Conservation (phyloP, 306 rosid genomes). For the Vicia villosa region DNA sequence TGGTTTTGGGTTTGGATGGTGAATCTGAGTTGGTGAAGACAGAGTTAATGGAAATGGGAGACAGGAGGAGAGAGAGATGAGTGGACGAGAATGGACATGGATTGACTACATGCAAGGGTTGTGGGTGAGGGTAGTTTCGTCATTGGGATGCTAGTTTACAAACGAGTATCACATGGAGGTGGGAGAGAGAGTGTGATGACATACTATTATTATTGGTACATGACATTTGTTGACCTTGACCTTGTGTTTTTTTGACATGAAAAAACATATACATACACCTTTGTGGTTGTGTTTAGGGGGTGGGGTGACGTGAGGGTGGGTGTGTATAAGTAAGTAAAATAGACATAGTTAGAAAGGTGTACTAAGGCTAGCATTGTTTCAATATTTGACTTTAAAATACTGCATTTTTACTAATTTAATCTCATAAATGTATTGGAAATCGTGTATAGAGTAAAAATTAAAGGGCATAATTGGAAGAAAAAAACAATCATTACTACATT, state of each 20-base stretch:
- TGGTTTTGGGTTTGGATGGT: too few species aligned
- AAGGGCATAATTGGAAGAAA: too few species aligned
- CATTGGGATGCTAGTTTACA: not conserved
- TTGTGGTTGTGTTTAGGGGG: not conserved
- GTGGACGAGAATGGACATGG: constrained; percentile 18
- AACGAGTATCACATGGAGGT: constrained; percentile 38
- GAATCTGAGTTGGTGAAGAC: not conserved
- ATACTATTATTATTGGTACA: not conserved
- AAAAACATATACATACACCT: not conserved
- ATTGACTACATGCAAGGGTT: not conserved
- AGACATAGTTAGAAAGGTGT: not conserved
- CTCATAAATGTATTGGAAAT: too few species aligned
- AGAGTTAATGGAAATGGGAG: constrained; percentile 3
- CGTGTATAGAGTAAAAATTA: too few species aligned
- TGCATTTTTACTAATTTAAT: too few species aligned
- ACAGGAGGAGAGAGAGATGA: not conserved
- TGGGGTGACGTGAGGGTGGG: too few species aligned
- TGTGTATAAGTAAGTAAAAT: not conserved
- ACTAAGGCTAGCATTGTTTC: not conserved
- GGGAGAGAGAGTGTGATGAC: not conserved
- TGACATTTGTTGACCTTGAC: constrained; percentile 26
- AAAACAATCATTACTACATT: too few species aligned
- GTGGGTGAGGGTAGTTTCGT: constrained; percentile 25
- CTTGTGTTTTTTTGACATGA: not conserved
- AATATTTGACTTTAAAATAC: not conserved